Conservation (phyloP, 108 stramenopile genomes). For the Nannochloropsis gaditana region DNA sequence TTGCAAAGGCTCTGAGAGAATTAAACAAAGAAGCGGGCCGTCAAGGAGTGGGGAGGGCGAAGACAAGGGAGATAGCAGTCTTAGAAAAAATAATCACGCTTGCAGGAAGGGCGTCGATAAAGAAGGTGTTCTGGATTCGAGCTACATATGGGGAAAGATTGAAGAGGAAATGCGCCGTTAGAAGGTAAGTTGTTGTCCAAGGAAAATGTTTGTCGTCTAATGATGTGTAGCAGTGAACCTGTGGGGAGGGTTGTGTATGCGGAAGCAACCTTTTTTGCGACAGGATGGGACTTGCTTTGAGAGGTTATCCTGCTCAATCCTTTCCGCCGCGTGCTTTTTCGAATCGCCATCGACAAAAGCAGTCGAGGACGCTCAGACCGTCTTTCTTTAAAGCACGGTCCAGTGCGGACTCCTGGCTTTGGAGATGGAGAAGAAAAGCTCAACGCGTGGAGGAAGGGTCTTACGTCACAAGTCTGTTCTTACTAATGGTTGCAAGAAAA, state of each 20-base stretch:
- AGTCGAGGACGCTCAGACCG: neutral
- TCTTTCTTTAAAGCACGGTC: neutral
- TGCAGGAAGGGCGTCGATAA: neutral
- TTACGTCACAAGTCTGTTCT: neutral
- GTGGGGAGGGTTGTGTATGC: neutral
- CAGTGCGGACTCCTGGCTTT: neutral
- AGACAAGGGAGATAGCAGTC: neutral
- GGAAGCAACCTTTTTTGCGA: conserved; percentile 14
- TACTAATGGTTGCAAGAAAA: conserved; percentile 12
- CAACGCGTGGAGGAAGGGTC: neutral
- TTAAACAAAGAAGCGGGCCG: neutral
- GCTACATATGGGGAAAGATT: conserved; percentile 7
- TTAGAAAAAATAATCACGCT: neutral
- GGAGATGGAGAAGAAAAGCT: neutral
- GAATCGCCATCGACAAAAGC: neutral
- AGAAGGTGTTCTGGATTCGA: neutral
- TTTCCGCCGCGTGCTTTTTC: neutral
- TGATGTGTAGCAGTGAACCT: neutral
- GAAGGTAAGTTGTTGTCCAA: neutral
- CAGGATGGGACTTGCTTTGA: neutral
- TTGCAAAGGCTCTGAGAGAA: neutral
- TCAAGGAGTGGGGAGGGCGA: neutral
- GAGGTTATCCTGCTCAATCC: neutral
- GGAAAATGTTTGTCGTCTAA: neutral
- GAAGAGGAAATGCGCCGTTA: conserved; percentile 17